Evolutionary conservation across 2,329 filamentous ascomycete species (phyloP).

Genomic region (Alternaria sp.): DNA sequence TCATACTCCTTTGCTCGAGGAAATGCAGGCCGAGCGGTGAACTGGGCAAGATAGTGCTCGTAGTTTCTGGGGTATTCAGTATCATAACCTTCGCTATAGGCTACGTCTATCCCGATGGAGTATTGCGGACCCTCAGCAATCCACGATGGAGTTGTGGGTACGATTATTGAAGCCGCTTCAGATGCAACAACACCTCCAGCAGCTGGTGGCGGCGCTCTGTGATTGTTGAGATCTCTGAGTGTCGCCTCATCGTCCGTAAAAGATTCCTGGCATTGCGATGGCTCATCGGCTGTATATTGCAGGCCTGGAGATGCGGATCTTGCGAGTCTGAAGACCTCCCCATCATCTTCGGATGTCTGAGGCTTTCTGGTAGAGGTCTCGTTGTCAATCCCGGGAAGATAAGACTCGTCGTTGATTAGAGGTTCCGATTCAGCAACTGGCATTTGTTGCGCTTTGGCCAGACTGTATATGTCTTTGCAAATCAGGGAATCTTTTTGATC

Average conservation of each 20-base stretch:
- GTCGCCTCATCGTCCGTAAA: too few species aligned
- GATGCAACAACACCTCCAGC: background rate
- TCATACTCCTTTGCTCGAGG: background rate
- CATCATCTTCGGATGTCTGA: background rate
- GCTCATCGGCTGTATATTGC: background rate
- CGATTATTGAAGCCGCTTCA: background rate
- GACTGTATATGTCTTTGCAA: background rate
- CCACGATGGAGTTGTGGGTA: background rate
- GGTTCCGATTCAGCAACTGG: background rate
- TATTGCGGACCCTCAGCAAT: background rate
- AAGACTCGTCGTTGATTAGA: background rate
- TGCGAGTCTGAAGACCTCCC: background rate
- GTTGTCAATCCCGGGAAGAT: background rate
- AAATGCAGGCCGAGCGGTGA: background rate
- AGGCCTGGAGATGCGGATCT: background rate
- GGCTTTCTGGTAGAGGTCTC: background rate
- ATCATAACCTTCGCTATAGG: background rate
- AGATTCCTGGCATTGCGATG: background rate
- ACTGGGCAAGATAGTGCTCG: background rate
- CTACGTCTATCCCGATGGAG: background rate
- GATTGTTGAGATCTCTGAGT: background rate
- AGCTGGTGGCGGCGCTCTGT: background rate
- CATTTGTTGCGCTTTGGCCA: background rate
- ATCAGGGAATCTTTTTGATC: background rate
- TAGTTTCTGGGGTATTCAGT: background rate